A percentile compares a stretch with the other conserved stretches of the same genome.
These are phyloP conservation scores for Leishmania martiniquensis DNA, from an alignment of 208 protist genomes.

Conservation along the genomic window DNA sequence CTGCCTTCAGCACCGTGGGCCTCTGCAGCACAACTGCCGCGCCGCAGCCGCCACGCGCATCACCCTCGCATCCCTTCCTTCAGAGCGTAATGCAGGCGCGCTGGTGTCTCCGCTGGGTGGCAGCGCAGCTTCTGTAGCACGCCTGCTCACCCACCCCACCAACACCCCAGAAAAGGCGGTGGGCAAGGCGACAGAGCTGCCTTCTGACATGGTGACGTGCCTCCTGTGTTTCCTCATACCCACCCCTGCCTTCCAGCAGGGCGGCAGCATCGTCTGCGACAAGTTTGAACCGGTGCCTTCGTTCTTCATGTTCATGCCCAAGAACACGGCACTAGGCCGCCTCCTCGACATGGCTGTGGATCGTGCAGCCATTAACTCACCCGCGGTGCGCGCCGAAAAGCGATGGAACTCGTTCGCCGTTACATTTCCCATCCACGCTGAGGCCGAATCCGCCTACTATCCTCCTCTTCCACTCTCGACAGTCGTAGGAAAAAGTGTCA, in stretches of 20 bases:
- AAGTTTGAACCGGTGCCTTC: slow-evolving; percentile 47
- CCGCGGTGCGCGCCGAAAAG: slow-evolving; percentile 31
- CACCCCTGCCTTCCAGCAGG: neutral
- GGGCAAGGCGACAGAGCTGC: slow-evolving; percentile 62
- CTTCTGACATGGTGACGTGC: slow-evolving; percentile 56
- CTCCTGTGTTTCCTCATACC: slow-evolving; percentile 58
- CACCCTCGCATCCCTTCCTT: slow-evolving; percentile 10
- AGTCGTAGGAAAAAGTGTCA: slow-evolving; percentile 39
- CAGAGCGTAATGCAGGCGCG: neutral
- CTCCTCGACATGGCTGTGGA: slow-evolving; percentile 68
- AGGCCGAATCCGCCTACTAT: slow-evolving; percentile 41
- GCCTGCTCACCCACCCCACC: slow-evolving; percentile 37
- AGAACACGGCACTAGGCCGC: slow-evolving; percentile 56
- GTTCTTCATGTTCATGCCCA: slow-evolving; percentile 77
- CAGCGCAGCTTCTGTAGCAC: slow-evolving; percentile 26
- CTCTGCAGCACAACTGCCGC: slow-evolving; percentile 56
- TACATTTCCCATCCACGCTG: slow-evolving; percentile 34
- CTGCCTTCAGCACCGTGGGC: slow-evolving; percentile 76
- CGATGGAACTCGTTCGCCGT: slow-evolving; percentile 60
- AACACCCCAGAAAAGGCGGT: slow-evolving; percentile 67
- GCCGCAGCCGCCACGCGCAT: slow-evolving; percentile 15
- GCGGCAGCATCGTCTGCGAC: slow-evolving; percentile 4
- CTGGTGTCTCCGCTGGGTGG: slow-evolving; percentile 11
- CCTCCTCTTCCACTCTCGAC: slow-evolving; percentile 51
- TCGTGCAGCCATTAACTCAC: slow-evolving; percentile 46